Conservation (phyloP, 495 filamentous ascomycete species). For the Xylaria scruposa region DNA sequence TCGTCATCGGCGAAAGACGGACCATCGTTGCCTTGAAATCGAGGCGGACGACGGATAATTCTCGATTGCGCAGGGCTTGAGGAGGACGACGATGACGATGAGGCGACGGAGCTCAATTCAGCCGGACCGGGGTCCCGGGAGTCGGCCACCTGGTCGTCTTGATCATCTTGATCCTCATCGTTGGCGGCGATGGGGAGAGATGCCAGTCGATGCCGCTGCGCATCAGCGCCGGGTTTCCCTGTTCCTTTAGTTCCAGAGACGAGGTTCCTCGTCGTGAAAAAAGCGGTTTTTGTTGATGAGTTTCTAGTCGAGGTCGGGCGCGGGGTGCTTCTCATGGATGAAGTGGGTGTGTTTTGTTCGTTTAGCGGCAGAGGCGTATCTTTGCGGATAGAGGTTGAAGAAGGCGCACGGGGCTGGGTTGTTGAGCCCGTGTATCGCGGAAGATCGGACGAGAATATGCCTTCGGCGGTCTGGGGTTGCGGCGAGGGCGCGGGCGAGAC, state of each 20-base stretch:
- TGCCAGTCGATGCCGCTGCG: conserved; percentile 41
- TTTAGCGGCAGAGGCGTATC: conserved; percentile 62
- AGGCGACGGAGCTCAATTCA: conserved; percentile 40
- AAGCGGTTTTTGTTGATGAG: conserved; percentile 65
- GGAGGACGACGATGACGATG: conserved; percentile 56
- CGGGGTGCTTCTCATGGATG: conserved; percentile 42
- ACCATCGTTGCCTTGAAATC: conserved; percentile 52
- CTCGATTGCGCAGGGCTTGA: conserved; percentile 54
- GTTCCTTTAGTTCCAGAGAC: conserved; percentile 29
- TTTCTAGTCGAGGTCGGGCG: conserved; percentile 58
- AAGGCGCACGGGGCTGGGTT: conserved; percentile 62
- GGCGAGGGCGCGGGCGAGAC: conserved; percentile 60
- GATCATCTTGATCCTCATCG: conserved; percentile 32
- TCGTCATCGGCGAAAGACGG: conserved; percentile 46
- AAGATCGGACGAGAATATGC: conserved; percentile 53
- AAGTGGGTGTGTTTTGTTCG: conserved; percentile 48
- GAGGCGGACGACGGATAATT: conserved; percentile 64
- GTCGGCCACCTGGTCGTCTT: conserved; percentile 34
- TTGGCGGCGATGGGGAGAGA: conserved; percentile 41
- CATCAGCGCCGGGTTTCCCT: conserved; percentile 34
- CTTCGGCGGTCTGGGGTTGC: conserved; percentile 57
- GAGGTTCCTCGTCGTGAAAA: conserved; percentile 46
- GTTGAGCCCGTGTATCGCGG: conserved; percentile 65
- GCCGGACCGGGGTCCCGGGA: conserved; percentile 45
- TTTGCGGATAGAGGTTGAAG: conserved; percentile 68